Evolutionary conservation across 2,329 filamentous ascomycete genomes (phyloP), one percentile per base, ranked within the genome.

Genomic region (Venturia carpophila): DNA sequence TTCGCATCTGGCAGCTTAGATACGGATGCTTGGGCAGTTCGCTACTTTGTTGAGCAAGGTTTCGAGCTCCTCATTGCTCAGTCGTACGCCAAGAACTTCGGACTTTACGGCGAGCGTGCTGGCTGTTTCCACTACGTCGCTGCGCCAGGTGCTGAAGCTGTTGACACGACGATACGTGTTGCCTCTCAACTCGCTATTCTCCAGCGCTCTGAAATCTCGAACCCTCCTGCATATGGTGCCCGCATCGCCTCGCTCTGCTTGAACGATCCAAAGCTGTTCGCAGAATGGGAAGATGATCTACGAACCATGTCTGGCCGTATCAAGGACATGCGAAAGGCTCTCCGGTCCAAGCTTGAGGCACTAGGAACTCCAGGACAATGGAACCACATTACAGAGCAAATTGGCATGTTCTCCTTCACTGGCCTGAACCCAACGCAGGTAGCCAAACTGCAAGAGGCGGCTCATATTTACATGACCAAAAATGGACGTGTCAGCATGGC

Each of bases 401-500:
- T 99, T 74, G 94, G 94, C 79, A 99, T 99, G 94, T 99, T 99
- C 80, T 93, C 88, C 76, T 99, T 96, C 76, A 95, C 91, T 0
- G 91, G 91, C 15, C 78, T 95, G 74, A 84, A 76, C 15, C 89
- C 92, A 78, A 74, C 84, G 68, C 90, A 94, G 75, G 90, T 93
- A 9, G 70, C 83, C 70, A 86, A 85, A 78, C 79, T 94, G 67
- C 83, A 87, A 63, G 81, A 85, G 67, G 84, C 90, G 62, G 84
- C 82, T 67, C 90, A 94, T 75, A 82, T 94, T 64, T 94, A 94
- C 79, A 92, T 93, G 80, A 97, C 93, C 69, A 97, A 97, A 85
- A 99, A 99, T 74, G 94, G 94, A 27, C 89, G 94, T 61, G 96
- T 97, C 78, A 95, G 90, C 74, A 97, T 99, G 93, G 94, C 94